phyloP scores from a whole-genome alignment of 306 rosid species.

The Malus domestica region ASM211411v1 NC_041803.1:8114001-8114500 shows the following conservation, averaged over 20 bases:
- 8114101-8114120: not conserved
- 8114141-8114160: not conserved
- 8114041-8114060: not conserved
- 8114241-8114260: slow-evolving; percentile 83
- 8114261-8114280: slow-evolving; percentile 88
- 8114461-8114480: slow-evolving; percentile 44
- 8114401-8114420: slow-evolving; percentile 88
- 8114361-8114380: slow-evolving; percentile 69
- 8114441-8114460: slow-evolving; percentile 83
- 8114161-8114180: not conserved
- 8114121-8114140: not conserved
- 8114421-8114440: slow-evolving; percentile 82
- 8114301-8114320: slow-evolving; percentile 78
- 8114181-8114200: slow-evolving; percentile 3
- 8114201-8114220: slow-evolving; percentile 13
- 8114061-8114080: not conserved
- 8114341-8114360: slow-evolving; percentile 72
- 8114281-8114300: slow-evolving; percentile 96
- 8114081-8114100: not conserved
- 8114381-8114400: slow-evolving; percentile 91
- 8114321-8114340: slow-evolving; percentile 41
- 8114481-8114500: slow-evolving; percentile 24
- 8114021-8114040: not conserved
- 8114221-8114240: slow-evolving; percentile 87
- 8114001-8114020: not conserved